phyloP scores from a whole-genome alignment of 805 yeast genomes.

The Candida silvicultrix region DNA sequence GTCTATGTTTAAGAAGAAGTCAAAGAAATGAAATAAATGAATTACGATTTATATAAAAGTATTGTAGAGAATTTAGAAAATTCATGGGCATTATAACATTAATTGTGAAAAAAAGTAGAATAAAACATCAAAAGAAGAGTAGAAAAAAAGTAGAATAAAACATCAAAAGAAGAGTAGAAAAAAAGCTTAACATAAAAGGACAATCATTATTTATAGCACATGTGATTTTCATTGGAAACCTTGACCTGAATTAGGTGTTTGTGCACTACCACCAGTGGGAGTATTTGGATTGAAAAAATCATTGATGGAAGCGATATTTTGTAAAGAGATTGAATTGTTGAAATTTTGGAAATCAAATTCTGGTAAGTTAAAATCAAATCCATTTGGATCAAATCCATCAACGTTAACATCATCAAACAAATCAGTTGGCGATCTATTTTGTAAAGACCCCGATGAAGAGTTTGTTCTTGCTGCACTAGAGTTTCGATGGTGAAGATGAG shows the following conservation, averaged over 20 bases:
- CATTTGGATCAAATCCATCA: conserved; percentile 14
- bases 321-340: conserved; percentile 15
- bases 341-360: conserved; percentile 21
- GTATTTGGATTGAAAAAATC: conserved; percentile 4
- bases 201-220: not conserved
- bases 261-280: not conserved
- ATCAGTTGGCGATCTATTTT: not conserved
- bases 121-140: not conserved
- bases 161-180: no score
- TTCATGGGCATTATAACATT: not conserved
- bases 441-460: not conserved
- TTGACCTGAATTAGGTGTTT: not conserved
- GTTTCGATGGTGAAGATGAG: not conserved
- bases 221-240: not conserved
- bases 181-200: no score
- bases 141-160: no score
- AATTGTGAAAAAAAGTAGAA: no score
- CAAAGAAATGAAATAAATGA: not conserved
- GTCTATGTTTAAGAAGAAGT: conserved; percentile 2
- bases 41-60: no score
- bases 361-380: conserved; percentile 18
- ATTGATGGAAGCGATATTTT: conserved; percentile 19
- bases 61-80: not conserved
- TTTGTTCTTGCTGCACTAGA: not conserved
- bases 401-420: conserved; percentile 8